Base-by-base conservation (phyloP, 768 basidiomycete species). In the Hysterangium stoloniferum region DNA sequence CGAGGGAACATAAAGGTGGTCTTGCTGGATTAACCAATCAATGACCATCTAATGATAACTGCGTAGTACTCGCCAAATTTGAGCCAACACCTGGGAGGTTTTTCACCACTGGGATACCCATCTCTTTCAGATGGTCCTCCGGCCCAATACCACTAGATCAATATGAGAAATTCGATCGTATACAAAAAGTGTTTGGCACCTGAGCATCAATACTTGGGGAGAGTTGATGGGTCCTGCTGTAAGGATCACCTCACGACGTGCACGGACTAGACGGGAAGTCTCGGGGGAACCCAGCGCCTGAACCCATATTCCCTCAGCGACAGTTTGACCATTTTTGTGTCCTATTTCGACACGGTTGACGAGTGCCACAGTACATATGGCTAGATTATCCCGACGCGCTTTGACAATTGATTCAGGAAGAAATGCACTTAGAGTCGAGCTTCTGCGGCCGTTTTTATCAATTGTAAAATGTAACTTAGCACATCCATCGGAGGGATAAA, bases 81-180 rank as follows among this genome's bases (percentile, higher is more conserved):
- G 50, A 38, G 17, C 70, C 69, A 5, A 71, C 66, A 9, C 65
- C 68, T 3, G 67, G 62, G 8, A 65, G 57, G 42, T 69, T 63
- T 33, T 60, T 58, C 13, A 68, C 54, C 2, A 67, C 57, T 4
- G 52, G 47, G 20, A 67, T 62, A n/a, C 57, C 62, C 28, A 67
- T 58, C 24, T 52, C 52, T 19, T 63, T 53, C 6, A 76, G 59
- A 33, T 69, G 60, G 7, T 63, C 63, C 9, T 57, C 55, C 4
- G 75, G 73, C 20, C 75, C 76, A 42, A 79, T 62, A 13, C 76
- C 76, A 24, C 63, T 64, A 11, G 67, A 55, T 45, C 35, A 12
- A 29, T 17, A 27, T 15, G 24, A 17, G 25, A 37, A 17, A 7
- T 33, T 27, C 13, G 19, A 25, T 20, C 5, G 7, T 15, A 17